phyloP scores from a whole-genome alignment of 2,329 filamentous ascomycete genomes.

The Aspergillus nomiae region DNA sequence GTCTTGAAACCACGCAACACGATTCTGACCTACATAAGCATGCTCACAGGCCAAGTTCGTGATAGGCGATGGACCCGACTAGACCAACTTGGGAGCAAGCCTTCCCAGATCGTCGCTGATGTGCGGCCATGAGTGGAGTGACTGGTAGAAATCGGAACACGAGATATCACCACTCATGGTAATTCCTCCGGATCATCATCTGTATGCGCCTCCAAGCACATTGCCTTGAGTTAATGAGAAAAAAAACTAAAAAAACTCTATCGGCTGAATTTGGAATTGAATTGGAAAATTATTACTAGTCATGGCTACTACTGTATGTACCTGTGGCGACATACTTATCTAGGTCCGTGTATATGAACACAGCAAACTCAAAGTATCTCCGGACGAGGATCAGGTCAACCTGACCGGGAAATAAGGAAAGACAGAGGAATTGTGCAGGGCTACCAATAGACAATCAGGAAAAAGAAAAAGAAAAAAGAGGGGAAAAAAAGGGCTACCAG shows the following conservation, averaged over 20 bases:
- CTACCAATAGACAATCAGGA: neutral
- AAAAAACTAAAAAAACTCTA: neutral
- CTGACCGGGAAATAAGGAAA: neutral
- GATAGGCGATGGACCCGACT: neutral
- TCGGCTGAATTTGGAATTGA: neutral
- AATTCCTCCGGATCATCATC: neutral
- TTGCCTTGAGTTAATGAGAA: neutral
- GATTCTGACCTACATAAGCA: neutral
- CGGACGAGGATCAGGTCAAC: neutral
- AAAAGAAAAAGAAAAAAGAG: slow-evolving; percentile 3
- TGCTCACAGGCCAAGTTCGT: neutral
- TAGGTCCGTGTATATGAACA: neutral
- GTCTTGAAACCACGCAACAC: neutral
- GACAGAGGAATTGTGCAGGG: neutral
- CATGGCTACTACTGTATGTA: neutral
- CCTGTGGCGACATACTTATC: neutral
- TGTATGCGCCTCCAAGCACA: neutral
- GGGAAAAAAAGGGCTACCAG: slow-evolving; percentile 2
- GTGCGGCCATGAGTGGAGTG: neutral
- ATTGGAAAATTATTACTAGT: neutral
- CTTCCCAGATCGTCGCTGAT: neutral
- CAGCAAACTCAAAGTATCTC: neutral
- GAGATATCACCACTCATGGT: neutral
- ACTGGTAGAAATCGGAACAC: neutral
- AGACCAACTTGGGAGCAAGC: neutral